These are phyloP conservation scores for Boletus insuetus DNA, from an alignment of 768 basidiomycete species.

Conservation along the genomic window DNA sequence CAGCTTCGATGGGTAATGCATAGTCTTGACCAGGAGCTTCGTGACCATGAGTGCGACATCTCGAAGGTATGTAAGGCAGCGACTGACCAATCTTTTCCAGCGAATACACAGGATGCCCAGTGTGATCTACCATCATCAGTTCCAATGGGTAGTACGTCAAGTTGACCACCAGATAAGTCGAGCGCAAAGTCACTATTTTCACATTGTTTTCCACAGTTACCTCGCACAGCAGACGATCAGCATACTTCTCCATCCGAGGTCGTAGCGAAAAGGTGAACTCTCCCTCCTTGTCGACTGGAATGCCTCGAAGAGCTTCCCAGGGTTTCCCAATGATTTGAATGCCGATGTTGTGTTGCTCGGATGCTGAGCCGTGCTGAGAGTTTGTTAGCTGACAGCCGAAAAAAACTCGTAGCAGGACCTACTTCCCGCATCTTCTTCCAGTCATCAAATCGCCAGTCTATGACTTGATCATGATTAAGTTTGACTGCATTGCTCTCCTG, in stretches of 20 bases:
- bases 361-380: slow-evolving; percentile 41
- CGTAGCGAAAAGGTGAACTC: slow-evolving; percentile 87
- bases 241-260: slow-evolving; percentile 70
- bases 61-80: background rate
- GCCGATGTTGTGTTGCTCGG: slow-evolving; percentile 81
- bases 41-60: slow-evolving; percentile 57
- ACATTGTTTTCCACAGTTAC: slow-evolving; percentile 88
- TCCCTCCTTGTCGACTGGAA: slow-evolving; percentile 93
- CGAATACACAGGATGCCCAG: slow-evolving; percentile 76
- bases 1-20: slow-evolving; percentile 86
- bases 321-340: slow-evolving; percentile 79
- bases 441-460: slow-evolving; percentile 98
- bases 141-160: slow-evolving; percentile 89
- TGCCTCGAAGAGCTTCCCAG: slow-evolving; percentile 86
- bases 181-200: slow-evolving; percentile 91
- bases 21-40: slow-evolving; percentile 83
- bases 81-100: slow-evolving; percentile 75
- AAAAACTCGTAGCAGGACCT: slow-evolving; percentile 12
- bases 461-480: slow-evolving; percentile 67
- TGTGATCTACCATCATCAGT: slow-evolving; percentile 82
- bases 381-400: background rate
- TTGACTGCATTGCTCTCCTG: slow-evolving; percentile 53
- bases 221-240: slow-evolving; percentile 83
- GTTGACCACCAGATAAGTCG: slow-evolving; percentile 90
- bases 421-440: slow-evolving; percentile 94